A percentile compares a stretch with the other conserved stretches of the same genome.
Conservation (phyloP, 2,329 filamentous ascomycete genomes). For the Alternaria panax region DNA sequence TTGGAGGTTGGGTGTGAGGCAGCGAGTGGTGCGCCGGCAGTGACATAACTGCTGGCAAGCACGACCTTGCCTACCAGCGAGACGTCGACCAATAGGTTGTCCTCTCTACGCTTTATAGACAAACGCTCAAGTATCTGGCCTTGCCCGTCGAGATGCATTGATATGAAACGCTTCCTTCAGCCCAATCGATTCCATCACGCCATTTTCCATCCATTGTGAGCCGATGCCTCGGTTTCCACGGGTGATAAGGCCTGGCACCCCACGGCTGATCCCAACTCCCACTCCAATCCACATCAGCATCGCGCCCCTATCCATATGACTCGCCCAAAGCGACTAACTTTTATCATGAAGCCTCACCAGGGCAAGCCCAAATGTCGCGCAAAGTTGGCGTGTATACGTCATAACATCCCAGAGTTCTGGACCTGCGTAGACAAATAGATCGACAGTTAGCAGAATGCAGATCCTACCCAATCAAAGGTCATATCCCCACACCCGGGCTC, state of each 20-base stretch:
- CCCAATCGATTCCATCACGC: neutral
- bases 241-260: slow-evolving; percentile 26
- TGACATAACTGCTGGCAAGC: slow-evolving; percentile 10
- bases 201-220: neutral
- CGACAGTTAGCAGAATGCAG: slow-evolving; percentile 23
- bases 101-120: slow-evolving; percentile 4
- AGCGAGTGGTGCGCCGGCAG: slow-evolving; percentile 16
- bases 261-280: slow-evolving; percentile 20
- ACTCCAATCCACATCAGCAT: slow-evolving; percentile 7
- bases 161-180: slow-evolving; percentile 5
- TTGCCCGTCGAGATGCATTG: neutral
- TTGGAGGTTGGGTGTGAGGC: slow-evolving; percentile 6
- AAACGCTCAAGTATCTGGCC: neutral
- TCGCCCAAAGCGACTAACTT: slow-evolving; percentile 14
- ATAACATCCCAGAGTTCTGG: slow-evolving; percentile 23
- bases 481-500: slow-evolving; percentile 1
- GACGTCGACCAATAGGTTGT: neutral
- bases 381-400: slow-evolving; percentile 22
- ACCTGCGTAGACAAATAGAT: slow-evolving; percentile 26
- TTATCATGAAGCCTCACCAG: slow-evolving; percentile 7
- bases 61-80: neutral
- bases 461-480: slow-evolving; percentile 9
- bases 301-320: slow-evolving; percentile 8
- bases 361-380: slow-evolving; percentile 3
- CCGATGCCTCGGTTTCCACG: neutral